Evolutionary conservation across 192 early-diverging fungal genomes (phyloP).

Genomic region (Piromyces sp.): DNA sequence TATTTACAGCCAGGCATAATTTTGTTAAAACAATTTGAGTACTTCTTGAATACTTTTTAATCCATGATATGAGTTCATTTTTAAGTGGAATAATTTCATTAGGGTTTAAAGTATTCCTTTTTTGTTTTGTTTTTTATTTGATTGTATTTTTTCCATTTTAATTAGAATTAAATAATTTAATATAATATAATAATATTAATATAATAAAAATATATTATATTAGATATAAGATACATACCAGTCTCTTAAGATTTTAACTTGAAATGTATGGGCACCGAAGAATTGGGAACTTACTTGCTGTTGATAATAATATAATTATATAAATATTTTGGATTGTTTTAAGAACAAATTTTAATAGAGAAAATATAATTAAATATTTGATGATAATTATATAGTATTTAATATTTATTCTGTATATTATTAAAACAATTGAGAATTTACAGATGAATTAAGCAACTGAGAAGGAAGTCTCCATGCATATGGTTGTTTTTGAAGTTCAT

Average conservation of each 20-base stretch:
- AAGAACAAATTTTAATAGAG: too few species aligned
- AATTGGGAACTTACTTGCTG: constrained; percentile 5
- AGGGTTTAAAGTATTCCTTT: neutral
- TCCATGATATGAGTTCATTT: constrained; percentile 1
- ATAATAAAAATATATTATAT: too few species aligned
- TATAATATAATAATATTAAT: too few species aligned
- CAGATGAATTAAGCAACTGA: constrained; percentile 5
- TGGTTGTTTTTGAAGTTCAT: constrained; percentile 7
- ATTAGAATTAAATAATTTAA: too few species aligned
- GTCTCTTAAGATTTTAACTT: constrained; percentile 11
- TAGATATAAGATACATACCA: constrained; percentile 1
- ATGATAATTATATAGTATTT: too few species aligned
- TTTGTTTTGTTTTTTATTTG: neutral
- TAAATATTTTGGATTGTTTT: too few species aligned
- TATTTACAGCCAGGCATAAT: constrained; percentile 11
- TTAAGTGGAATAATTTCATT: neutral
- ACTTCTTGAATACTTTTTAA: constrained; percentile 1
- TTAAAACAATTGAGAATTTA: too few species aligned
- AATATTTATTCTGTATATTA: too few species aligned
- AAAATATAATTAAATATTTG: too few species aligned
- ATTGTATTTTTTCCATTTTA: neutral
- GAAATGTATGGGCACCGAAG: constrained; percentile 14
- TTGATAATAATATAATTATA: neutral
- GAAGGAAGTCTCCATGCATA: constrained; percentile 9
- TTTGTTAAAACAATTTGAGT: constrained; percentile 13